A percentile compares a stretch with the other conserved stretches of the same genome.
Evolutionary conservation across 2,329 filamentous ascomycete species (phyloP).

Genomic region (Cladosporium sp.): DNA sequence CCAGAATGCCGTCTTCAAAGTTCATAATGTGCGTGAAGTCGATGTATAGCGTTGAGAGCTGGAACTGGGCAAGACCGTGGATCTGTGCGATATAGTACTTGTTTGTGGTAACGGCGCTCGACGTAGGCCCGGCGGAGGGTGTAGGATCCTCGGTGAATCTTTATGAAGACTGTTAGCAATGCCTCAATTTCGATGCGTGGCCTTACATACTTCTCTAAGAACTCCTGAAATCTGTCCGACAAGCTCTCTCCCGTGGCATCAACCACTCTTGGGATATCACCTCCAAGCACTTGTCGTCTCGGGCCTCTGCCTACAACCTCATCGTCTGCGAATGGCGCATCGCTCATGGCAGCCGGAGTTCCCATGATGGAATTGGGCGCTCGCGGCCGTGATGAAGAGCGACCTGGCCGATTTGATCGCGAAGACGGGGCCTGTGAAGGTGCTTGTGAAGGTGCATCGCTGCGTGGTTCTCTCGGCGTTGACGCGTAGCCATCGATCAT

Average conservation of each 20-base stretch:
- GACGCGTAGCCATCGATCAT: conserved; percentile 39
- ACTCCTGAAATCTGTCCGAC: conserved; percentile 71
- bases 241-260: conserved; percentile 71
- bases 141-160: conserved; percentile 65
- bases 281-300: conserved; percentile 41
- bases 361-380: conserved; percentile 47
- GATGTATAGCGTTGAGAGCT: conserved; percentile 80
- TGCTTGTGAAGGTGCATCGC: conserved; percentile 31
- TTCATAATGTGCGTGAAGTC: conserved; percentile 79
- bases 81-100: conserved; percentile 84
- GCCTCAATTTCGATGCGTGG: background rate
- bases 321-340: conserved; percentile 58
- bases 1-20: conserved; percentile 73
- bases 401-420: conserved; percentile 30
- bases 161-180: background rate
- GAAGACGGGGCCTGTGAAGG: conserved; percentile 13
- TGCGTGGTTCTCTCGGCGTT: conserved; percentile 32
- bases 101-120: conserved; percentile 68
- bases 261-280: conserved; percentile 65
- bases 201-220: conserved; percentile 64
- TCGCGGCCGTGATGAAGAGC: conserved; percentile 52
- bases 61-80: conserved; percentile 66
- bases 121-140: conserved; percentile 58
- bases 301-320: conserved; percentile 55
- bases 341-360: conserved; percentile 48